A percentile compares a stretch with the other conserved stretches of the same genome.
phyloP scores from a whole-genome alignment of 306 rosid species.

The Aeschynomene evenia region DNA sequence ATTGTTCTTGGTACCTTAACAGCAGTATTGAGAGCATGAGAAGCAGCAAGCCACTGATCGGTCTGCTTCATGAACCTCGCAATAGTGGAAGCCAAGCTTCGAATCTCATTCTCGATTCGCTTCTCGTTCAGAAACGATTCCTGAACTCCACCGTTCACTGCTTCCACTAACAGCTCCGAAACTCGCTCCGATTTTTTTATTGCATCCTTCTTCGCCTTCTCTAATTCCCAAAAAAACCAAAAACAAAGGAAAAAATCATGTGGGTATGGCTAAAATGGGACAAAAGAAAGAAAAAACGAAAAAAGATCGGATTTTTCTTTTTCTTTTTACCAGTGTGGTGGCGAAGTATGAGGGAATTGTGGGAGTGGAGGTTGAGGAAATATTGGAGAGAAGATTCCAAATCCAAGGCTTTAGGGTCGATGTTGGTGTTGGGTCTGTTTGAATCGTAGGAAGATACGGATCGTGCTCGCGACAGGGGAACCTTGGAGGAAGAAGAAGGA shows the following conservation, averaged over 20 bases:
- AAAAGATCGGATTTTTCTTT: neutral
- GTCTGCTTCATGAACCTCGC: conserved; percentile 72
- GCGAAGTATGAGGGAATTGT: conserved; percentile 50
- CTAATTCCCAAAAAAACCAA: conserved; percentile 28
- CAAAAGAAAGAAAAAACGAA: neutral
- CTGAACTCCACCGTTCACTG: conserved; percentile 80
- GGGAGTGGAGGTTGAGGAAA: conserved; percentile 49
- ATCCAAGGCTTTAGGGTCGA: conserved; percentile 31
- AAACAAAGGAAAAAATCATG: too few species aligned
- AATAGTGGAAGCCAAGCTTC: conserved; percentile 59
- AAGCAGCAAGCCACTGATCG: conserved; percentile 82
- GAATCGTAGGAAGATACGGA: conserved; percentile 10
- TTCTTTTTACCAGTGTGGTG: conserved; percentile 46
- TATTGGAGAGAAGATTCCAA: conserved; percentile 57
- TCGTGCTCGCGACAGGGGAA: conserved; percentile 32
- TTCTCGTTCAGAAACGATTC: conserved; percentile 71
- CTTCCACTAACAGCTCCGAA: conserved; percentile 76
- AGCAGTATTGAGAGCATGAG: conserved; percentile 74
- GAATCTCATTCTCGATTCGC: conserved; percentile 76
- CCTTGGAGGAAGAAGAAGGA: neutral
- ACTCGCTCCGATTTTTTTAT: conserved; percentile 53
- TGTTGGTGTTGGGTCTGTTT: neutral
- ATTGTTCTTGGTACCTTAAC: conserved; percentile 63
- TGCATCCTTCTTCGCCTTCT: conserved; percentile 73
- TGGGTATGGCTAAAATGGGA: neutral